Conservation (phyloP, 805 yeast species). For the Cyberlindnera americana region DNA sequence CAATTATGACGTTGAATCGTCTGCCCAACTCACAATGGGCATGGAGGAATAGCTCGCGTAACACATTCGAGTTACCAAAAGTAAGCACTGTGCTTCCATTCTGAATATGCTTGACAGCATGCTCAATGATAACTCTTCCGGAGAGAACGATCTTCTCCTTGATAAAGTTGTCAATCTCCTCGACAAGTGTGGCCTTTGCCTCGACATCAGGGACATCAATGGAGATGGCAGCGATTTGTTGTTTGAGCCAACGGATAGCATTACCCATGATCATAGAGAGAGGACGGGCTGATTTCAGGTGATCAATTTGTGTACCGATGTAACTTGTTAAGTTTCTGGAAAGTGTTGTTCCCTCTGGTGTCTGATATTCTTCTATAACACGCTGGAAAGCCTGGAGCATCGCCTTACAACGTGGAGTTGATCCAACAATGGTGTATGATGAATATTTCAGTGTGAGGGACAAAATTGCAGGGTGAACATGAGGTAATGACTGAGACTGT, state of each 20-base stretch:
- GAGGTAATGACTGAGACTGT: conserved; percentile 28
- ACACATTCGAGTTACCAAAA: conserved; percentile 84
- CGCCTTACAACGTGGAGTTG: conserved; percentile 77
- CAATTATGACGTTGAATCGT: conserved; percentile 78
- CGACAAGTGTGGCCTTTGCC: conserved; percentile 63
- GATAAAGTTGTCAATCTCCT: conserved; percentile 74
- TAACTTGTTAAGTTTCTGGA: conserved; percentile 86
- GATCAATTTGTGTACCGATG: conserved; percentile 89
- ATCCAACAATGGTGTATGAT: conserved; percentile 84
- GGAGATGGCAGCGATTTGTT: conserved; percentile 79
- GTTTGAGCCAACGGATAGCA: conserved; percentile 95
- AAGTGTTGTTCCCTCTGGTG: conserved; percentile 82
- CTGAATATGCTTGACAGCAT: conserved; percentile 72
- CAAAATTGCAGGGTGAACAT: conserved; percentile 83
- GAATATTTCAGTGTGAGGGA: conserved; percentile 77
- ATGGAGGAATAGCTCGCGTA: conserved; percentile 66
- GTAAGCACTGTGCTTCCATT: conserved; percentile 80
- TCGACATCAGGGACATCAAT: conserved; percentile 54
- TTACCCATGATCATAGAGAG: conserved; percentile 94
- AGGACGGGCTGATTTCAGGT: conserved; percentile 86
- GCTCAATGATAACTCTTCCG: conserved; percentile 75
- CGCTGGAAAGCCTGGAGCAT: conserved; percentile 82
- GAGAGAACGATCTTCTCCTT: conserved; percentile 82
- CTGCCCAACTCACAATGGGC: conserved; percentile 58
- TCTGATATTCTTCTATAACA: conserved; percentile 74